phyloP scores from a whole-genome alignment of 768 basidiomycete species.

The Ramaria sp. region DNA sequence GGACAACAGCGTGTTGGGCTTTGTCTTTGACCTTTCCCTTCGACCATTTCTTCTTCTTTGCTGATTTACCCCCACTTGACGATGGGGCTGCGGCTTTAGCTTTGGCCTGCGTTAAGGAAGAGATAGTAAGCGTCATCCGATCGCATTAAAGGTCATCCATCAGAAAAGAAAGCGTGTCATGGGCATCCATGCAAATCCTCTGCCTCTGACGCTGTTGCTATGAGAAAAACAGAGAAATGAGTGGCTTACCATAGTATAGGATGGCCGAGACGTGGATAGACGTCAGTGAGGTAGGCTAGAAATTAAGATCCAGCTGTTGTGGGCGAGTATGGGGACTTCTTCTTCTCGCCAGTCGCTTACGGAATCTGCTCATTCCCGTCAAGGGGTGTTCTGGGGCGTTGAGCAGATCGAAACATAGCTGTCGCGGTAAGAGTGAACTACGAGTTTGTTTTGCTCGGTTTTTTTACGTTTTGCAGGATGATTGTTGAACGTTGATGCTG shows the following conservation, averaged over 20 bases:
- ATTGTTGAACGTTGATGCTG: conserved; percentile 5
- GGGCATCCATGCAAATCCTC: background rate
- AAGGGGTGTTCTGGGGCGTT: background rate
- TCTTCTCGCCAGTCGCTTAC: background rate
- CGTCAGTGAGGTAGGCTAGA: background rate
- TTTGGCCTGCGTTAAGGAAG: conserved; percentile 37
- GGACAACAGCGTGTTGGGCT: conserved; percentile 90
- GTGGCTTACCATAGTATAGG: conserved; percentile 3
- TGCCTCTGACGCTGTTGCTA: background rate
- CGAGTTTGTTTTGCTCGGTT: background rate
- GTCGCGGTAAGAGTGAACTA: background rate
- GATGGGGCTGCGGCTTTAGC: conserved; percentile 70
- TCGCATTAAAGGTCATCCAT: conserved; percentile 1
- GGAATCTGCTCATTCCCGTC: background rate
- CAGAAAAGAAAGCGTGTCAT: background rate
- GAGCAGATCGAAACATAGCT: background rate
- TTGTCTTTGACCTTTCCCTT: conserved; percentile 99
- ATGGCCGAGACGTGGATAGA: conserved; percentile 1
- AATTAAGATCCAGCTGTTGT: background rate
- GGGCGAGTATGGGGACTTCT: background rate
- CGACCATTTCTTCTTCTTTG: conserved; percentile 99
- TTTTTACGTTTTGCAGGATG: conserved; percentile 1
- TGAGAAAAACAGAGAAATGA: background rate
- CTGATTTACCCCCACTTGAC: conserved; percentile 68
- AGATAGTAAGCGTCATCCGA: background rate